These are phyloP conservation scores for Sporisorium iseilematis-ciliati DNA, from an alignment of 1,284 basidiomycete species.

Conservation along the genomic window DNA sequence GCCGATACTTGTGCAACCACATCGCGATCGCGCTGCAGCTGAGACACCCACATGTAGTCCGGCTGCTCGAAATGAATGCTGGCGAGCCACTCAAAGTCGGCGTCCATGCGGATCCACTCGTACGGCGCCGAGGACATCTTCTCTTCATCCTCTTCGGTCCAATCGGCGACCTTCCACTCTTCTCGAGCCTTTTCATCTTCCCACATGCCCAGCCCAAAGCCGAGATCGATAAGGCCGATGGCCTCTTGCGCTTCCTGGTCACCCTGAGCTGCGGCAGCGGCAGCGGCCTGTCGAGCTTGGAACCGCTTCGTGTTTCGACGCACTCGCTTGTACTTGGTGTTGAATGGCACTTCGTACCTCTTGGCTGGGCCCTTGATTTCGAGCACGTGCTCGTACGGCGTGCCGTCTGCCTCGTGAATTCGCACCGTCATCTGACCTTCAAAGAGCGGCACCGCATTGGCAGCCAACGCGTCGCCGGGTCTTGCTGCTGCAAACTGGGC, in stretches of 20 bases:
- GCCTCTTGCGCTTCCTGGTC: conserved; percentile 83
- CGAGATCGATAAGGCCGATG: conserved; percentile 92
- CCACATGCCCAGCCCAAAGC: conserved; percentile 96
- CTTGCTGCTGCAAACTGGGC: conserved; percentile 66
- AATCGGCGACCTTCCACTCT: conserved; percentile 90
- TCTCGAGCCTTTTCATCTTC: conserved; percentile 82
- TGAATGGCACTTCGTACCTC: conserved; percentile 96
- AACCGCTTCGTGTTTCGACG: conserved; percentile 93
- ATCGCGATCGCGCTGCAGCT: conserved; percentile 94
- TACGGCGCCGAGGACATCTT: conserved; percentile 87
- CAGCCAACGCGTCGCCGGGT: conserved; percentile 63
- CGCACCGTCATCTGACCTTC: conserved; percentile 95
- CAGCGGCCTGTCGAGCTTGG: conserved; percentile 90
- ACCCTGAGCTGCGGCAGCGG: conserved; percentile 86
- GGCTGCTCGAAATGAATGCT: conserved; percentile 92
- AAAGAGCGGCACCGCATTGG: conserved; percentile 71
- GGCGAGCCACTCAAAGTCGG: conserved; percentile 98
- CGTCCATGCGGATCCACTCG: conserved; percentile 99
- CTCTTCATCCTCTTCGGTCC: conserved; percentile 96
- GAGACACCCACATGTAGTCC: conserved; percentile 99
- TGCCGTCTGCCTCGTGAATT: conserved; percentile 98
- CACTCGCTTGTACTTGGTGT: conserved; percentile 99
- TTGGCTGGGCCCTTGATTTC: conserved; percentile 89
- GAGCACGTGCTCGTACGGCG: conserved; percentile 97
- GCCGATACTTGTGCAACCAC: conserved; percentile 80